Evolutionary conservation across 345 rosid species (phyloP).

Genomic region (Abelmoschus esculentus): DNA sequence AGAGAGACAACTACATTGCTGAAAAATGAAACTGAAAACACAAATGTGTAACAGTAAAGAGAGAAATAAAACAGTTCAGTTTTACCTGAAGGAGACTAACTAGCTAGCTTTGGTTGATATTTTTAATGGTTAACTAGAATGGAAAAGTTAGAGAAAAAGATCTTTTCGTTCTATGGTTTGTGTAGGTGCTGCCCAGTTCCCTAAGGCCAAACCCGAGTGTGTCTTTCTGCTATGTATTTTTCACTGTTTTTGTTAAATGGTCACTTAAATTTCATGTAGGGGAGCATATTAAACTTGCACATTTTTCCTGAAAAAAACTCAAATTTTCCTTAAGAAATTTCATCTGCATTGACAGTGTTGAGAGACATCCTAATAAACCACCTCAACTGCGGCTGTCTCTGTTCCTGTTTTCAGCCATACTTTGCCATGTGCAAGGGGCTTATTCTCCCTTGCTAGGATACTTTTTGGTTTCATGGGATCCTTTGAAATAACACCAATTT

Average conservation of each 20-base stretch:
- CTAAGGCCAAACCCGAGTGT: not conserved
- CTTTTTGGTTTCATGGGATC: not conserved
- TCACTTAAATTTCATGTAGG: no score
- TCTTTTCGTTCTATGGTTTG: not conserved
- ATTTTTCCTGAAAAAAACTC: not conserved
- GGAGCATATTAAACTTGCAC: not conserved
- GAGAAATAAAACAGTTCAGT: not conserved
- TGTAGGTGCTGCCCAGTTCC: not conserved
- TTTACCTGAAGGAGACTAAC: constrained; percentile 7
- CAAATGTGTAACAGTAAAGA: not conserved
- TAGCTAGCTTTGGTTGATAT: not conserved
- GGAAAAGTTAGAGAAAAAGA: not conserved
- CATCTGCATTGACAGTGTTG: not conserved
- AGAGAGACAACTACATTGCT: not conserved
- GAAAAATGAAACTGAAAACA: constrained; percentile 4
- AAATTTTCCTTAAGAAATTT: constrained; percentile 3
- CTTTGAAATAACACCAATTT: not conserved
- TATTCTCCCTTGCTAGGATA: not conserved
- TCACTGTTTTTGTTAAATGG: not conserved
- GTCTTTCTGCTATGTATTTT: not conserved
- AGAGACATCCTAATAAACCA: not conserved
- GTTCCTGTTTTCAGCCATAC: not conserved
- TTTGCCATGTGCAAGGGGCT: not conserved
- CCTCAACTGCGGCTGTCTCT: not conserved
- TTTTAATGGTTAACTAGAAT: not conserved